Evolutionary conservation across 2,329 filamentous ascomycete species (phyloP), one percentile per base, ranked within the genome.

Genomic region (Parastagonospora avenae): DNA sequence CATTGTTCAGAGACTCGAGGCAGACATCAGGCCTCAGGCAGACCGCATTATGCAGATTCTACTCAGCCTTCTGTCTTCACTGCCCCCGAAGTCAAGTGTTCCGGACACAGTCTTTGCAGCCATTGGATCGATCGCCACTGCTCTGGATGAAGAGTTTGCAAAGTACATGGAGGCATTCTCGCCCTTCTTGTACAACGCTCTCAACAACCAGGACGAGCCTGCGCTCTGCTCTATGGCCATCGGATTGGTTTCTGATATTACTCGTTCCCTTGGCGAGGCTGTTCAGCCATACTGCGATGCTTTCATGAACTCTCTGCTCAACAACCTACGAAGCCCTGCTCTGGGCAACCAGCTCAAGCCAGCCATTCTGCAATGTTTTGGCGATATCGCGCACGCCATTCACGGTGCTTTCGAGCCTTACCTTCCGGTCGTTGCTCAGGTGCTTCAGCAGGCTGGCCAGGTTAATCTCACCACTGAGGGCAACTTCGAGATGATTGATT

Each of bases 131-230:
- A 83, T 99, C 54, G 90, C 94, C 35, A 96, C 90, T 66, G 90
- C 92, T 33, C 83, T 97, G 67, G 92, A 97, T 71, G 91, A 92
- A 47, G 91, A 93, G 62, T 99, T 99, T 74, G 80, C 88, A 73
- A 94, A 95, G 79, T 99, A 99, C 80, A 97, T 99, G 93, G 91
- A 96, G 36, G 85, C 91, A 2, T 99, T 99, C 76, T 82, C 87
- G 38, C 92, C 92, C 8, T 97, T 91, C 84, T 81, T 99, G 42
- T 94, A 94, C 82, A 95, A 91, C 63, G 94, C 94, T 27, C 86
- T 99, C 28, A 89, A 88, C 68, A 97, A 97, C 81, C 92, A 96
- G 72, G 93, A 99, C 60, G 94, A 97, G 78, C 90, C 92, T 31
- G 89, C 87, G 74, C 84, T 97, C 55, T 97, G 94, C 82, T 89